phyloP scores from a whole-genome alignment of 257 asterid genomes.

The Solanum medicagineum region DNA sequence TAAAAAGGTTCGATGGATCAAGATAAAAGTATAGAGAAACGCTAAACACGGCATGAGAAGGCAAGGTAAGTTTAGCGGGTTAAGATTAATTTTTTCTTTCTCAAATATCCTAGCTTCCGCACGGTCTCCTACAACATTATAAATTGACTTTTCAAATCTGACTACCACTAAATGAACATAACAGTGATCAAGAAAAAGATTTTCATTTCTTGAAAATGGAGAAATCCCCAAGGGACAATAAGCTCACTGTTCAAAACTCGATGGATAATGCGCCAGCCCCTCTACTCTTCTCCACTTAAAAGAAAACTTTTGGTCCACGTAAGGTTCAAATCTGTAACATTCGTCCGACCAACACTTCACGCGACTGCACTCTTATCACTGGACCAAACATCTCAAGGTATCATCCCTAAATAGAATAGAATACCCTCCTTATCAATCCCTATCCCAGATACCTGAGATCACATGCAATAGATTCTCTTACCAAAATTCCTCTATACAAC shows the following conservation, averaged over 20 bases:
- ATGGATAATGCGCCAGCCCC: not conserved
- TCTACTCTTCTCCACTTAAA: not conserved
- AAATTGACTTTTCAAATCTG: not conserved
- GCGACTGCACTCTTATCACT: not conserved
- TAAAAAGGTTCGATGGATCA: too few relatives aligned
- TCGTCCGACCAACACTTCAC: not conserved
- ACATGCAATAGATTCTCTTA: not conserved
- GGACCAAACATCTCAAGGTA: not conserved
- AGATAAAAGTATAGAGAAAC: too few relatives aligned
- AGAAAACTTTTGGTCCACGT: not conserved
- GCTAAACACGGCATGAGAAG: too few relatives aligned
- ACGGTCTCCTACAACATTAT: not conserved
- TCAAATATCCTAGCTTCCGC: too few relatives aligned
- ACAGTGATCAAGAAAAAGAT: not conserved
- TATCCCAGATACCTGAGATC: not conserved
- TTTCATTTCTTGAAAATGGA: not conserved
- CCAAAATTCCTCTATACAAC: not conserved
- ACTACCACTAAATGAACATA: not conserved
- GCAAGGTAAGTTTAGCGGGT: too few relatives aligned
- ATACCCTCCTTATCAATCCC: not conserved
- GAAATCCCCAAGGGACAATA: not conserved
- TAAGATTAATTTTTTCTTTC: too few relatives aligned
- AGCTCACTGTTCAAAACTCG: not conserved
- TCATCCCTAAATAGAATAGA: not conserved
- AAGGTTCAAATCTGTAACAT: not conserved